These are phyloP conservation scores for Curvularia eragrostidis DNA, from an alignment of 2,329 filamentous ascomycete genomes.

Conservation along the genomic window DNA sequence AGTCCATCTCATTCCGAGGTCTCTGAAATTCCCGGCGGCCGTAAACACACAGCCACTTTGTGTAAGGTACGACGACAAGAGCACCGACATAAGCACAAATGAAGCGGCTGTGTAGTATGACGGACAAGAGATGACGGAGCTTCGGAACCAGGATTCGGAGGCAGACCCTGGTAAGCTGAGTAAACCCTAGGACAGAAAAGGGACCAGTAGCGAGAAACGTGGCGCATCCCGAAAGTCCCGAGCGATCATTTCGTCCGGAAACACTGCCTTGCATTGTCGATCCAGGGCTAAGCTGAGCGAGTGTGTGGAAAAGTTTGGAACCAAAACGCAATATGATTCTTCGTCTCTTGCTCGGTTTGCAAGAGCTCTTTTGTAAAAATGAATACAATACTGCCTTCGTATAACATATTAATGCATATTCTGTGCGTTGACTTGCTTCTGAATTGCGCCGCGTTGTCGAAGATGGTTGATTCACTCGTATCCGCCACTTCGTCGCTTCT, in stretches of 20 bases:
- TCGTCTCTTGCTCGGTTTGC: background rate
- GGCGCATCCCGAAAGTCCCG: conserved; percentile 6
- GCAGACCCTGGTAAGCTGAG: background rate
- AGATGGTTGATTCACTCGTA: background rate
- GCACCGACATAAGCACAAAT: background rate
- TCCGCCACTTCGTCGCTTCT: background rate
- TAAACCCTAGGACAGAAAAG: background rate
- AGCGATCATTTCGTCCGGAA: conserved; percentile 13
- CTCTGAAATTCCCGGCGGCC: background rate
- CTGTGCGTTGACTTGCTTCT: background rate
- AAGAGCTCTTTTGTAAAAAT: background rate
- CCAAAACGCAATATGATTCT: background rate
- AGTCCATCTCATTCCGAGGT: background rate
- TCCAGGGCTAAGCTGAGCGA: conserved; percentile 1
- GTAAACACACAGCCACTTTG: background rate
- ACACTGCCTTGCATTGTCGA: conserved; percentile 1
- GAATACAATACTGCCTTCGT: no score
- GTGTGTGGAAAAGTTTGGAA: background rate
- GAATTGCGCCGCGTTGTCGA: background rate
- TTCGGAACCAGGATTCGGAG: background rate
- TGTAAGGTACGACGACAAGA: background rate
- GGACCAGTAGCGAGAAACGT: conserved; percentile 1
- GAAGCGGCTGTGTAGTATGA: background rate
- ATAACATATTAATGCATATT: no score
- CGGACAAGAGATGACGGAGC: background rate